A percentile compares a stretch with the other conserved stretches of the same genome.
These are phyloP conservation scores for Cutaneotrichosporon arboriforme DNA, from an alignment of 1,284 basidiomycete genomes.

Conservation along the genomic window DNA sequence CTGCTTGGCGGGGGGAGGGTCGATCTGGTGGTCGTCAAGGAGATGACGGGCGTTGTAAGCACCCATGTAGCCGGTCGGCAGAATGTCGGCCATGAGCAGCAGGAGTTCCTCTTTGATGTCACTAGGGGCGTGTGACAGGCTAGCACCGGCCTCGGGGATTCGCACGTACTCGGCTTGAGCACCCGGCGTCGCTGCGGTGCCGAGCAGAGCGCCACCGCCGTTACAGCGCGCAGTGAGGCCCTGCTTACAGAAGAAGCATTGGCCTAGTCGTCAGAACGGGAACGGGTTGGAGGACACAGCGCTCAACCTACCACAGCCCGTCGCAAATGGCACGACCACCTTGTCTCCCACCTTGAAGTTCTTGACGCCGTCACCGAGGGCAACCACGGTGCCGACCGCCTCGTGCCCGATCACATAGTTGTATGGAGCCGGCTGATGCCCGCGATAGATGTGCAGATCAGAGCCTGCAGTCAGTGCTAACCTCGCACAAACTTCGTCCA, in stretches of 20 bases:
- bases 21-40: constrained; percentile 25
- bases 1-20: not conserved
- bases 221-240: constrained; percentile 71
- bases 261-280: constrained; percentile 22
- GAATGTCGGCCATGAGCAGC: constrained; percentile 49
- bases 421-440: constrained; percentile 46
- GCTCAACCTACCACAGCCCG: constrained; percentile 65
- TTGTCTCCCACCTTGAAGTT: constrained; percentile 70
- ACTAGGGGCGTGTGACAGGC: constrained; percentile 44
- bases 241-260: constrained; percentile 58
- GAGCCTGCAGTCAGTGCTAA: constrained; percentile 55
- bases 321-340: constrained; percentile 81
- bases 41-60: constrained; percentile 45
- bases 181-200: constrained; percentile 62
- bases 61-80: constrained; percentile 49
- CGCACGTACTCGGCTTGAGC: constrained; percentile 82
- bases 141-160: constrained; percentile 55
- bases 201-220: constrained; percentile 40
- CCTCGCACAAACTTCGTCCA: not conserved
- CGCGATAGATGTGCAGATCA: constrained; percentile 74
- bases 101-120: constrained; percentile 45
- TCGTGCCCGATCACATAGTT: constrained; percentile 62
- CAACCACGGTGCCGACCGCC: constrained; percentile 70
- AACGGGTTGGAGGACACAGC: not conserved
- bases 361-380: constrained; percentile 62